These are phyloP conservation scores for Rossbeevera mucosa DNA, from an alignment of 768 basidiomycete species.

Conservation along the genomic window DNA sequence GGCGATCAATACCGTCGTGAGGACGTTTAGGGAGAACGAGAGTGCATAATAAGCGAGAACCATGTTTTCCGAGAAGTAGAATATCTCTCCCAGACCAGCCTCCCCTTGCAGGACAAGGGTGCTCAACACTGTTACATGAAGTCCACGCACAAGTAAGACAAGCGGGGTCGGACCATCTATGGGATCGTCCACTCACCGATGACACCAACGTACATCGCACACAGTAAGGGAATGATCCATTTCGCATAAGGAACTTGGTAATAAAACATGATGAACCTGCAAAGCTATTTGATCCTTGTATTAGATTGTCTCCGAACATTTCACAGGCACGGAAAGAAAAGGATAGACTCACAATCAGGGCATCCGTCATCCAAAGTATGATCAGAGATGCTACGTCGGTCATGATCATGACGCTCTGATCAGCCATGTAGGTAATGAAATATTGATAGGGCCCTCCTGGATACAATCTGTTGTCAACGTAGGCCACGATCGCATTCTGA, in stretches of 20 bases:
- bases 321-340: background rate
- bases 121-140: slow-evolving; percentile 15
- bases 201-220: slow-evolving; percentile 23
- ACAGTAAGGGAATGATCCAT: slow-evolving; percentile 25
- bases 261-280: slow-evolving; percentile 24
- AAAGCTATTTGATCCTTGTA: slow-evolving; percentile 9
- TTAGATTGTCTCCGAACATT: background rate
- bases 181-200: slow-evolving; percentile 13
- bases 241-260: slow-evolving; percentile 14
- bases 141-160: background rate
- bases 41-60: slow-evolving; percentile 22
- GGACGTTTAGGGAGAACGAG: slow-evolving; percentile 23
- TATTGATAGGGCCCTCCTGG: slow-evolving; percentile 25
- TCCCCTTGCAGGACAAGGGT: slow-evolving; percentile 17
- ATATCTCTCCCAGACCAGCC: slow-evolving; percentile 14
- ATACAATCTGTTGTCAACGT: slow-evolving; percentile 28
- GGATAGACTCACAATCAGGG: slow-evolving; percentile 20
- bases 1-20: slow-evolving; percentile 21
- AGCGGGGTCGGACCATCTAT: background rate
- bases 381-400: slow-evolving; percentile 20
- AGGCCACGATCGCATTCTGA: slow-evolving; percentile 26
- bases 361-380: slow-evolving; percentile 31
- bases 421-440: slow-evolving; percentile 21
- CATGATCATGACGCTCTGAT: slow-evolving; percentile 22
- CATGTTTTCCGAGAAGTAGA: slow-evolving; percentile 19